These are phyloP conservation scores for Hymenoscyphus fructigenus DNA, from an alignment of 2,329 filamentous ascomycete species.

Conservation along the genomic window DNA sequence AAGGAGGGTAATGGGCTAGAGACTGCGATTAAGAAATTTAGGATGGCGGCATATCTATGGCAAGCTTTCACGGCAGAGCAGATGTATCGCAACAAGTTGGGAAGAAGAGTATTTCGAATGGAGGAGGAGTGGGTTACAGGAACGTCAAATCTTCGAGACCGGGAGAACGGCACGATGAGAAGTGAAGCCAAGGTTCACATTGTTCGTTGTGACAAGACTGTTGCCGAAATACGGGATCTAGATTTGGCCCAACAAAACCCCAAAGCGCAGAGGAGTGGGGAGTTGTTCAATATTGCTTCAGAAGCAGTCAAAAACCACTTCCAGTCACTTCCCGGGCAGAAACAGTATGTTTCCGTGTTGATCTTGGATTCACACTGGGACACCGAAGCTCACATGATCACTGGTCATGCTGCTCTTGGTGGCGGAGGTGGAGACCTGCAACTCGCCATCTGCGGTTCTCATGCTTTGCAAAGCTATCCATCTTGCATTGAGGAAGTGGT, in stretches of 20 bases:
- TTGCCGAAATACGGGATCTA: conserved; percentile 77
- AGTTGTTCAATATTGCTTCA: conserved; percentile 73
- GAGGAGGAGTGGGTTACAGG: conserved; percentile 94
- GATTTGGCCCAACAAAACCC: conserved; percentile 76
- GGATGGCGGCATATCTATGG: conserved; percentile 95
- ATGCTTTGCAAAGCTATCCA: conserved; percentile 88
- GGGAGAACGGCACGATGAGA: conserved; percentile 69
- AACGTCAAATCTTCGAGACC: conserved; percentile 74
- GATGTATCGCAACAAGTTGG: conserved; percentile 87
- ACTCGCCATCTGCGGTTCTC: conserved; percentile 88
- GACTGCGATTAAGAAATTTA: conserved; percentile 81
- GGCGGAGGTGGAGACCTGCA: conserved; percentile 72
- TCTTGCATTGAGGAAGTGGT: conserved; percentile 86
- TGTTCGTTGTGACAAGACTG: conserved; percentile 78
- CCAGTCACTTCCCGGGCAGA: conserved; percentile 70
- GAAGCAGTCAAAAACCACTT: conserved; percentile 80
- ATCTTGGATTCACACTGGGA: conserved; percentile 92
- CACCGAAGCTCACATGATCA: conserved; percentile 63
- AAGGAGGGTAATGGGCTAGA: conserved; percentile 81
- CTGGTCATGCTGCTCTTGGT: conserved; percentile 82
- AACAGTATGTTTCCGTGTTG: conserved; percentile 83
- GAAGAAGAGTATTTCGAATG: conserved; percentile 81
- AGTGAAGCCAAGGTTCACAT: conserved; percentile 90
- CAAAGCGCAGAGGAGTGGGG: conserved; percentile 66
- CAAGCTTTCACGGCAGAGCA: conserved; percentile 96